Percentiles rank a stretch among this genome's conserved stretches.
Evolutionary conservation across 257 asterid species (phyloP).

Genomic region (Solanum commersonii): DNA sequence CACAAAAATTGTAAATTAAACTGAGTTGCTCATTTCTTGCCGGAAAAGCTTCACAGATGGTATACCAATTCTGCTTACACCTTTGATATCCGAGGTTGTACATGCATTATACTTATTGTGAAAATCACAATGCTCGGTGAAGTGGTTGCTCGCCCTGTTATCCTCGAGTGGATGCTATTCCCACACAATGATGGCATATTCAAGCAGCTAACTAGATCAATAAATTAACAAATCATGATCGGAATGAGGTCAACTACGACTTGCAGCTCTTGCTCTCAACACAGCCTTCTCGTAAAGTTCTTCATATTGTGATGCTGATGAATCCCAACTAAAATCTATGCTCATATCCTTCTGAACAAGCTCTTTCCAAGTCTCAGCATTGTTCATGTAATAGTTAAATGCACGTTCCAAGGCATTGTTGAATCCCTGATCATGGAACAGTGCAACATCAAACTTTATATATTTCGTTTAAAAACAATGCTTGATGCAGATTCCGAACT

Average conservation of each 20-base stretch:
- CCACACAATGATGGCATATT: not conserved
- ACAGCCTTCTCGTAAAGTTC: conserved; percentile 69
- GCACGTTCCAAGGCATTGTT: conserved; percentile 73
- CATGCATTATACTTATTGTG: not conserved
- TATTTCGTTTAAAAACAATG: not conserved
- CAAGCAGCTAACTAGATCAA: not conserved
- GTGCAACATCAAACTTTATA: not conserved
- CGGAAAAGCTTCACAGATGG: not conserved
- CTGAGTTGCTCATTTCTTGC: not conserved
- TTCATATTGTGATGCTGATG: conserved; percentile 76
- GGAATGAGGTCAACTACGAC: conserved; percentile 11
- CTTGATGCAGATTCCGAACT: not conserved
- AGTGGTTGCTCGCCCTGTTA: not conserved
- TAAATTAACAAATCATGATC: not conserved
- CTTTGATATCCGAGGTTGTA: not conserved
- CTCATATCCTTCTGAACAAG: conserved; percentile 75
- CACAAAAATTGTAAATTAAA: not conserved
- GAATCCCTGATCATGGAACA: conserved; percentile 39
- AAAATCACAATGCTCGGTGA: not conserved
- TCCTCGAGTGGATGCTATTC: not conserved
- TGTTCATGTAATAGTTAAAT: conserved; percentile 37
- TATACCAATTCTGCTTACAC: not conserved
- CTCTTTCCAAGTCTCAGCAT: conserved; percentile 54
- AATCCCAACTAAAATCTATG: conserved; percentile 88
- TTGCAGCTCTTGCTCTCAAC: conserved; percentile 49